Evolutionary conservation across 1,284 basidiomycete species (phyloP).

Genomic region (Ceratobasidium papillatum): DNA sequence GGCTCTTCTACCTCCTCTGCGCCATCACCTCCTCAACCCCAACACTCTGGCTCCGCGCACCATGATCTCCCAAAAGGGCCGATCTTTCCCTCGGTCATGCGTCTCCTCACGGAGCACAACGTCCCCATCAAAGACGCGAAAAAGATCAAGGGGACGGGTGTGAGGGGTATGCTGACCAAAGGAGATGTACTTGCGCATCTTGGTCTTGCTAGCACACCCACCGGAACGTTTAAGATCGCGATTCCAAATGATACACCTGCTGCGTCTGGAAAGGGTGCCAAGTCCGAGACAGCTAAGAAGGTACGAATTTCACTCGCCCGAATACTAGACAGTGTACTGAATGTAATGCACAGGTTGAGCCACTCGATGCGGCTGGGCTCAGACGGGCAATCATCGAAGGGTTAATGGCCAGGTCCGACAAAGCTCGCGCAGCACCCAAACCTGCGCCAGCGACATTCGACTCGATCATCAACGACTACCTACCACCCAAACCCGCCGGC

Average conservation of each 20-base stretch:
- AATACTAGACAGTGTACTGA: constrained; percentile 1
- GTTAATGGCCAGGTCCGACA: constrained; percentile 28
- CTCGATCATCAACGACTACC: constrained; percentile 74
- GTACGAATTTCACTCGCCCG: constrained; percentile 41
- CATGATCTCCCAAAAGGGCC: constrained; percentile 62
- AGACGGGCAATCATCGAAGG: constrained; percentile 39
- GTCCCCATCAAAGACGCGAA: constrained; percentile 55
- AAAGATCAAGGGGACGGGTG: constrained; percentile 70
- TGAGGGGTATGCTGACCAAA: constrained; percentile 89
- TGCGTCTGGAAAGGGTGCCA: constrained; percentile 27
- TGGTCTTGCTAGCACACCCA: constrained; percentile 80
- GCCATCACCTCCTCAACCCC: constrained; percentile 46
- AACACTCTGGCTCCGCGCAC: constrained; percentile 53
- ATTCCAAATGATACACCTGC: constrained; percentile 39
- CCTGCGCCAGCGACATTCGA: constrained; percentile 65
- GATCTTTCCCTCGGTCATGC: constrained; percentile 79
- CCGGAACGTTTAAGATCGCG: constrained; percentile 69
- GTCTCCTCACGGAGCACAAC: constrained; percentile 69
- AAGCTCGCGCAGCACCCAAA: constrained; percentile 51
- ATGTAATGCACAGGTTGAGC: constrained; percentile 28
- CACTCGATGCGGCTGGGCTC: constrained; percentile 34
- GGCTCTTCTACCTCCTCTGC: constrained; percentile 50
- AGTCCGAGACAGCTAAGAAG: constrained; percentile 50
- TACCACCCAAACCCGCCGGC: constrained; percentile 53
- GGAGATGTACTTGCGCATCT: constrained; percentile 86